These are phyloP conservation scores for Lithospermum erythrorhizon DNA, from an alignment of 257 asterid species.

Conservation along the genomic window DNA sequence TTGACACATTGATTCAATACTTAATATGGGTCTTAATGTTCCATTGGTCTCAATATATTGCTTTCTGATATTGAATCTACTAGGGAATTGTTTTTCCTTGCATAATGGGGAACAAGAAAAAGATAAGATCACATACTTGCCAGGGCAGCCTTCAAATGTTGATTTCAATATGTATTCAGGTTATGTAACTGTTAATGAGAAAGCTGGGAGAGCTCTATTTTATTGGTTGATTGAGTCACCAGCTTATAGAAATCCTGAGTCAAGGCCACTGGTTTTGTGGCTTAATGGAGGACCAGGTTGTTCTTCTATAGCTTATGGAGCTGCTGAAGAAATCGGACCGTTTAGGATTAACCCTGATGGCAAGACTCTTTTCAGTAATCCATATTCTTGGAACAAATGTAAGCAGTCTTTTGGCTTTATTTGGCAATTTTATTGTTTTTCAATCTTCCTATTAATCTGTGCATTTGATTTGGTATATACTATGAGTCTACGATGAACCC, in stretches of 20 bases:
- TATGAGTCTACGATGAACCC: no score
- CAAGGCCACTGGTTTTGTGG: conserved; percentile 88
- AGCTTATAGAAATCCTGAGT: conserved; percentile 35
- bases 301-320: conserved; percentile 95
- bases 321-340: conserved; percentile 92
- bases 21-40: not conserved
- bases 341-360: conserved; percentile 82
- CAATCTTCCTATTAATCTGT: not conserved
- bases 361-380: conserved; percentile 60
- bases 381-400: conserved; percentile 94
- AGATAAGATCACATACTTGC: conserved; percentile 61
- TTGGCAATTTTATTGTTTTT: not conserved
- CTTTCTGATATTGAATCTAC: conserved; percentile 19
- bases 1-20: not conserved
- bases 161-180: conserved; percentile 76
- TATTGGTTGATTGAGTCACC: conserved; percentile 92
- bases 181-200: conserved; percentile 60
- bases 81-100: conserved; percentile 36
- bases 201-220: conserved; percentile 79
- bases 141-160: conserved; percentile 77
- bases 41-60: conserved; percentile 12
- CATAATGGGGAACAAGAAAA: conserved; percentile 50
- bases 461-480: not conserved
- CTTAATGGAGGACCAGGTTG: conserved; percentile 99
- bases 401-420: conserved; percentile 18